Base-by-base conservation (phyloP, 176 grass and related monocot species). In the Phoenix roebelenii region DNA sequence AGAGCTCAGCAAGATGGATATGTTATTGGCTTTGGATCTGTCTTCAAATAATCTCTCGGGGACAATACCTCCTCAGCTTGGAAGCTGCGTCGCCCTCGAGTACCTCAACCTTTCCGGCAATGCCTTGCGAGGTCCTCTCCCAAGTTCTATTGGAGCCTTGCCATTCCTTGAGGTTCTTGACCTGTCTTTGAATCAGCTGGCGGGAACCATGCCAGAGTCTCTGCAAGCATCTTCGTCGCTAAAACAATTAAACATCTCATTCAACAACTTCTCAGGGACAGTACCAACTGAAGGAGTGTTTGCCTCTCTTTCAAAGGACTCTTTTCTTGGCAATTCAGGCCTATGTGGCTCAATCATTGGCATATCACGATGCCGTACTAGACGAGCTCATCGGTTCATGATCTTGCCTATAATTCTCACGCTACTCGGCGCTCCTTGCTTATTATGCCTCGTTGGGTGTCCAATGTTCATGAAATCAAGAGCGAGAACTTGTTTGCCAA, bases 121-220 rank as follows among this genome's bases (percentile, higher is more conserved):
- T 74, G 26, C 18, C 50, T 76, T 95, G 55, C 35, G 23, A 5
- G 85, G 85, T 66, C 65, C 23, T 7, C 61, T 91, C 55, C 86
- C 86, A 23, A 74, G 72, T 16, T 73, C 92, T 3, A 23, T 97
- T 7, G 87, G 51, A 5, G 73, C 81, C 10, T 74, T 97, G 20
- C 81, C 87, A 39, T 88, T 82, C 81, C 58, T 97, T 76, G 58
- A 83, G 58, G 75, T 82, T 1, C 92, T 97, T 19, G 92, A 97
- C 58, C 61, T 97, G 49, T 97, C 92, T 4, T 60, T 28, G 17
- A 97, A 97, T 55, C n/a, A 7, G 7, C 77, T 97, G 18, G 62
- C 64, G 0, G 87, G 92, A 0, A 50, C 52, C 7, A 19, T 97
- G 28, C 92, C 92, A 2, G 0, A 35, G 57, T 80, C 92, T 3